phyloP scores from a whole-genome alignment of 176 grass and related monocot species.

The Hordeum vulgare region MorexV3_pseudomolecules_assembly NC_058521.1:156167684-156168183 shows the following conservation, averaged over 20 bases:
- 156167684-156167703: conserved; percentile 20
- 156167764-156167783: background rate
- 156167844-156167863: background rate
- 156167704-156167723: conserved; percentile 55
- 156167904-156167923: conserved; percentile 70
- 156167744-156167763: conserved; percentile 54
- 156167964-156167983: conserved; percentile 73
- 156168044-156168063: conserved; percentile 5
- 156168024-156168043: background rate
- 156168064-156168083: too few species aligned
- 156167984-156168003: conserved; percentile 8
- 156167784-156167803: too few species aligned
- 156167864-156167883: background rate
- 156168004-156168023: background rate
- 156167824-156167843: background rate
- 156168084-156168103: too few species aligned
- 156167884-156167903: conserved; percentile 88
- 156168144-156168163: too few species aligned
- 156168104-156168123: too few species aligned
- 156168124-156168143: too few species aligned
- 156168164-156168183: too few species aligned
- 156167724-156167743: conserved; percentile 79
- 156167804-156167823: background rate
- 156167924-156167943: conserved; percentile 82
- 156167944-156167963: conserved; percentile 53